Percentiles rank a stretch among this genome's conserved stretches.
Evolutionary conservation across 169 alveolate genomes (phyloP).

Genomic region (Cryptosporidium sp.): DNA sequence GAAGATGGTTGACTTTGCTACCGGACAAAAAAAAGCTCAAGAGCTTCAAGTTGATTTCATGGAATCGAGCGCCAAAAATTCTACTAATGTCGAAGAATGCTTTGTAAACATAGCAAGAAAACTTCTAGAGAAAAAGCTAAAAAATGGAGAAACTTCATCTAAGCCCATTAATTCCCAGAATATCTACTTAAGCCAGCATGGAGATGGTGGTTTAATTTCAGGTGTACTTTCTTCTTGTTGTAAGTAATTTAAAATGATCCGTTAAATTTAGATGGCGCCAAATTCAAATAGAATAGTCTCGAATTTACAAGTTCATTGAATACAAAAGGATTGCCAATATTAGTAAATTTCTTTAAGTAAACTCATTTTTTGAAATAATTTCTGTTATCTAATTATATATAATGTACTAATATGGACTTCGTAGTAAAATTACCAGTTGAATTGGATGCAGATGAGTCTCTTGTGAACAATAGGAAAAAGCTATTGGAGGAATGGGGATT

Average conservation of each 20-base stretch:
- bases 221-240: conserved; percentile 68
- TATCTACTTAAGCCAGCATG: conserved; percentile 20
- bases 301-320: conserved; percentile 4
- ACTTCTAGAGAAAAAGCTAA: conserved; percentile 46
- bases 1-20: conserved; percentile 35
- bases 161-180: conserved; percentile 1
- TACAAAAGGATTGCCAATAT: background rate
- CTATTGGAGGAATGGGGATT: conserved; percentile 50
- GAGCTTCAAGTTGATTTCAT: conserved; percentile 59
- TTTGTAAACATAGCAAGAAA: conserved; percentile 52
- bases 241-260: background rate
- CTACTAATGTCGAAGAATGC: conserved; percentile 73
- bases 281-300: conserved; percentile 16
- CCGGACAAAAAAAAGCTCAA: conserved; percentile 58
- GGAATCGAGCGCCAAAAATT: conserved; percentile 71
- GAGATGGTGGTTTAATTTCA: conserved; percentile 10
- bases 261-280: conserved; percentile 51
- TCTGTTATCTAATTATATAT: background rate
- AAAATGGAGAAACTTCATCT: conserved; percentile 20
- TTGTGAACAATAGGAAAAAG: conserved; percentile 28
- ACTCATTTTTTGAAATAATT: background rate
- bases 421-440: conserved; percentile 53
- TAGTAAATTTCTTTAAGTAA: background rate
- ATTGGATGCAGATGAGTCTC: conserved; percentile 52
- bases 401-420: conserved; percentile 38